Percentiles rank a stretch among this genome's conserved stretches.
Conservation (phyloP, 2,329 filamentous ascomycete genomes). For the Scleromitrula shiraiana region DNA sequence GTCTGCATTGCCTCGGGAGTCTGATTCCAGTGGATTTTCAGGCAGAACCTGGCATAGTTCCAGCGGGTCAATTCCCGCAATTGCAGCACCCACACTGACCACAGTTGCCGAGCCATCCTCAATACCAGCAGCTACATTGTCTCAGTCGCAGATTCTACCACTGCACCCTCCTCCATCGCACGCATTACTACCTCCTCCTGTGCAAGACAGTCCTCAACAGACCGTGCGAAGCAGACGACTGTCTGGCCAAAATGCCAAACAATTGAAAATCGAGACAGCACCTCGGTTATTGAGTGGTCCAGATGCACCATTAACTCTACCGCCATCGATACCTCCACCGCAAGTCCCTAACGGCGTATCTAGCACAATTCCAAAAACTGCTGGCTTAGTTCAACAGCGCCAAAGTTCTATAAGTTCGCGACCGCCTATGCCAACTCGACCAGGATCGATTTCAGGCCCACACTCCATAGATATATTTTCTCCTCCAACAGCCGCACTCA, state of each 20-base stretch:
- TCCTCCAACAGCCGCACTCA: slow-evolving; percentile 29
- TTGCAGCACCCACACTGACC: slow-evolving; percentile 59
- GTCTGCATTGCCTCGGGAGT: slow-evolving; percentile 65
- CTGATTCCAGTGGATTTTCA: slow-evolving; percentile 74
- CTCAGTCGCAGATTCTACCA: slow-evolving; percentile 20
- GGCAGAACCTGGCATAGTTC: slow-evolving; percentile 75
- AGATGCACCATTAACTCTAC: slow-evolving; percentile 15
- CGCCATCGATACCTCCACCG: slow-evolving; percentile 24
- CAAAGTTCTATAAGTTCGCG: slow-evolving; percentile 13
- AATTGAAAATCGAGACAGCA: slow-evolving; percentile 82
- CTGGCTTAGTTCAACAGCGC: slow-evolving; percentile 18
- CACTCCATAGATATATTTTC: slow-evolving; percentile 23
- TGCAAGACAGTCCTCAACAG: slow-evolving; percentile 31
- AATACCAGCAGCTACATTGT: slow-evolving; percentile 22
- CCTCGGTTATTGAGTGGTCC: slow-evolving; percentile 13
- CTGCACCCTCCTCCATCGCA: slow-evolving; percentile 35
- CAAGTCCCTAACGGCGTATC: slow-evolving; percentile 14
- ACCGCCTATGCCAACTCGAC: slow-evolving; percentile 20
- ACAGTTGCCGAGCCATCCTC: slow-evolving; percentile 55
- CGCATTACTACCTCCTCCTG: slow-evolving; percentile 32
- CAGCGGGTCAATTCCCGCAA: slow-evolving; percentile 62
- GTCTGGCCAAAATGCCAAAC: slow-evolving; percentile 71
- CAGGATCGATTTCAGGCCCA: slow-evolving; percentile 24
- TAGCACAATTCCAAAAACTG: slow-evolving; percentile 22
- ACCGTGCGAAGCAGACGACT: slow-evolving; percentile 68